phyloP scores from a whole-genome alignment of 495 filamentous ascomycete species.

The Hypoxylon crocopeplum region DNA sequence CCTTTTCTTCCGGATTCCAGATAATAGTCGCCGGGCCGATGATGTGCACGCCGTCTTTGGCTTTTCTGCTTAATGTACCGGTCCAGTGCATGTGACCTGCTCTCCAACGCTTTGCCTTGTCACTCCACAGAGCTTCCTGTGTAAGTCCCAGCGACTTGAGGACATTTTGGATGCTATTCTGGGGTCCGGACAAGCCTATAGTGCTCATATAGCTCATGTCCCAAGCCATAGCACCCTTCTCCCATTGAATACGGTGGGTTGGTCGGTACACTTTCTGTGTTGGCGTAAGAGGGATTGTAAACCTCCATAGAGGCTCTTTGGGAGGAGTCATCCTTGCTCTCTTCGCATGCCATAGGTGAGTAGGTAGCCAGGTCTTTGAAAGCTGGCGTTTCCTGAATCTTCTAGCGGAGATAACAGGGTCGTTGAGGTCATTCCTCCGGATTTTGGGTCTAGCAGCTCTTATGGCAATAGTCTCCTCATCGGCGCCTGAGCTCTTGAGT shows the following conservation, averaged over 20 bases:
- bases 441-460: conserved; percentile 66
- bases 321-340: conserved; percentile 84
- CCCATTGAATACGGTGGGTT: conserved; percentile 78
- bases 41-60: conserved; percentile 55
- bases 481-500: conserved; percentile 44
- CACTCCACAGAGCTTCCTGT: conserved; percentile 64
- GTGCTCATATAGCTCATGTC: conserved; percentile 96
- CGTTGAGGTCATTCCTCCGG: conserved; percentile 71
- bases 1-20: conserved; percentile 59
- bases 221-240: conserved; percentile 74
- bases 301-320: conserved; percentile 83
- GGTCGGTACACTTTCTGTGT: conserved; percentile 88
- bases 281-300: conserved; percentile 81
- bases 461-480: conserved; percentile 48
- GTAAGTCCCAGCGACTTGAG: conserved; percentile 68
- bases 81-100: conserved; percentile 72
- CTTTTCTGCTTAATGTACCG: conserved; percentile 68
- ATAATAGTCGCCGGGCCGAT: conserved; percentile 83
- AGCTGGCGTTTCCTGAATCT: conserved; percentile 86
- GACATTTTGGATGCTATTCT: conserved; percentile 66
- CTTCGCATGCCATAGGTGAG: conserved; percentile 93
- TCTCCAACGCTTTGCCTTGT: conserved; percentile 75
- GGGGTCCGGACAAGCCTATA: conserved; percentile 74
- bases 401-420: conserved; percentile 67
- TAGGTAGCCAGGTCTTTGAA: conserved; percentile 93